A percentile compares a stretch with the other conserved stretches of the same genome.
phyloP scores from a whole-genome alignment of 176 grass and related monocot species.

The Luzula sylvatica region DNA sequence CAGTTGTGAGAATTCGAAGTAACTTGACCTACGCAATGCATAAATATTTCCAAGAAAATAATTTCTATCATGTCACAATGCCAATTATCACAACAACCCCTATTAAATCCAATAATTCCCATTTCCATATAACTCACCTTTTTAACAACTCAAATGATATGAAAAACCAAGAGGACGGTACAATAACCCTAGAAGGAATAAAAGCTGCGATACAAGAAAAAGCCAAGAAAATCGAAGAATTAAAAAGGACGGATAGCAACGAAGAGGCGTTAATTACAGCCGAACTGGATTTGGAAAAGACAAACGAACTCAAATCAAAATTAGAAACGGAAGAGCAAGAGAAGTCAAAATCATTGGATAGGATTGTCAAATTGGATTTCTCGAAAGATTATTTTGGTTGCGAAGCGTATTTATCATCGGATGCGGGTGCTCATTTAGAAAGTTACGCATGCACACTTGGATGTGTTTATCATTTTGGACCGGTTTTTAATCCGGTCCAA shows the following conservation, averaged over 20 bases:
- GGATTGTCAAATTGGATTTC: slow-evolving; percentile 11
- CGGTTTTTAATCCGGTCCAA: slow-evolving; percentile 35
- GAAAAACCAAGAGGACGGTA: slow-evolving; percentile 13
- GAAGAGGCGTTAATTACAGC: slow-evolving; percentile 35
- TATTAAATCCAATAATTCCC: slow-evolving; percentile 11
- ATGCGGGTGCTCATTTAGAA: slow-evolving; percentile 43
- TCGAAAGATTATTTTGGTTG: slow-evolving; percentile 28
- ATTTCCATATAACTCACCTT: slow-evolving; percentile 30
- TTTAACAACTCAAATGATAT: slow-evolving; percentile 3
- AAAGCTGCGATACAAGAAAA: slow-evolving; percentile 35
- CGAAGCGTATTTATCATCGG: slow-evolving; percentile 25
- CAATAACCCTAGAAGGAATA: slow-evolving; percentile 28
- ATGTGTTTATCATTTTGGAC: slow-evolving; percentile 40
- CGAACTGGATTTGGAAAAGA: slow-evolving; percentile 26
- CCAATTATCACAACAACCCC: slow-evolving; percentile 37
- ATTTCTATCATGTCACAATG: slow-evolving; percentile 53
- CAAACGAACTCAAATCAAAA: slow-evolving; percentile 26
- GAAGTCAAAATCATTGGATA: background rate
- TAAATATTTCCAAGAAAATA: slow-evolving; percentile 40
- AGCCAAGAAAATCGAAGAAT: slow-evolving; percentile 30
- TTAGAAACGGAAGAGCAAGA: slow-evolving; percentile 26
- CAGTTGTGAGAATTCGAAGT: slow-evolving; percentile 37
- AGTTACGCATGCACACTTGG: slow-evolving; percentile 44
- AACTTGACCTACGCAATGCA: slow-evolving; percentile 29
- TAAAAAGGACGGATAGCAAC: slow-evolving; percentile 50